Conservation (phyloP, 768 basidiomycete genomes). For the Tricholoma bakamatsutake region DNA sequence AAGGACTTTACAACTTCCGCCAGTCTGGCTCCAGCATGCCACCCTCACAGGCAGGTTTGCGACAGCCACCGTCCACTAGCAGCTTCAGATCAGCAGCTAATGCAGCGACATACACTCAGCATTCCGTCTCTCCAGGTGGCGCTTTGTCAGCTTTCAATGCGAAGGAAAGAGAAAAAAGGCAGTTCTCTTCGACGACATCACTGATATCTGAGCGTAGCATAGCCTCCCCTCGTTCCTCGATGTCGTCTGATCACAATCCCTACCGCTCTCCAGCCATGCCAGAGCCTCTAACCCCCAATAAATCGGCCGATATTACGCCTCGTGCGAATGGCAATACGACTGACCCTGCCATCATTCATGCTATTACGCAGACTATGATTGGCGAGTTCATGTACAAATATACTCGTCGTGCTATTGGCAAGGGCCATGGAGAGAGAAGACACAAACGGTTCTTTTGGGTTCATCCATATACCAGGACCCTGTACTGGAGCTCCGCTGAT, state of each 20-base stretch:
- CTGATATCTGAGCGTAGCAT: conserved; percentile 64
- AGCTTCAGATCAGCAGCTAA: conserved; percentile 77
- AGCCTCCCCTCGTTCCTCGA: conserved; percentile 71
- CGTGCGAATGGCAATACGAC: conserved; percentile 49
- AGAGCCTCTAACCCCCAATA: conserved; percentile 41
- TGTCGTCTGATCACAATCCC: conserved; percentile 69
- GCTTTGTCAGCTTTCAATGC: conserved; percentile 44
- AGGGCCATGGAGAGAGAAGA: conserved; percentile 82
- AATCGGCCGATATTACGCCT: conserved; percentile 37
- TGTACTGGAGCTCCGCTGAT: conserved; percentile 96
- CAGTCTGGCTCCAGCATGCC: conserved; percentile 75
- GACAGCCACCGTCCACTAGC: conserved; percentile 70
- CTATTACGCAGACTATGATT: conserved; percentile 99
- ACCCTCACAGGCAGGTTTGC: conserved; percentile 57
- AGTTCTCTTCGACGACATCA: conserved; percentile 64
- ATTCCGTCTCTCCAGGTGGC: conserved; percentile 33
- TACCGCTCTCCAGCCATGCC: conserved; percentile 35
- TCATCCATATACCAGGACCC: conserved; percentile 96
- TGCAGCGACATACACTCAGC: conserved; percentile 46
- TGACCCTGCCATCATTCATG: conserved; percentile 88
- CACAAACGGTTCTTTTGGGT: conserved; percentile 99
- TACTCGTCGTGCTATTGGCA: conserved; percentile 83
- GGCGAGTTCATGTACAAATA: conserved; percentile 99
- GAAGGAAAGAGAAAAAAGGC: conserved; percentile 47
- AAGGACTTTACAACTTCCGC: conserved; percentile 40